A percentile compares a stretch with the other conserved stretches of the same genome.
Conservation (phyloP, 129 eudicot genomes). For the Logfia minima region DNA sequence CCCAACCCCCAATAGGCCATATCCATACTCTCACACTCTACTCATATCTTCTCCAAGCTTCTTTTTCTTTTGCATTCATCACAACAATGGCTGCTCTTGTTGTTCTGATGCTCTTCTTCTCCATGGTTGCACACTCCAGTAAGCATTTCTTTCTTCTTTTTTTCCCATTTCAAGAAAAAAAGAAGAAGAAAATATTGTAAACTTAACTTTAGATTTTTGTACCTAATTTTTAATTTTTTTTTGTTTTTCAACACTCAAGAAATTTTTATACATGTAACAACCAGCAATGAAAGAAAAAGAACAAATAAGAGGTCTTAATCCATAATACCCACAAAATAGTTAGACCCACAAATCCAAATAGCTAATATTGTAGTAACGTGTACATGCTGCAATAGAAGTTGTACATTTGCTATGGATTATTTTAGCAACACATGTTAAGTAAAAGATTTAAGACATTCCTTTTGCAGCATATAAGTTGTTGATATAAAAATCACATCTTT, state of each 20-base stretch:
- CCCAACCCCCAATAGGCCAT: background rate
- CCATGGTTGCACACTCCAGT: constrained; percentile 41
- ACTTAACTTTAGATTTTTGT: background rate
- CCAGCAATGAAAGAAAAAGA: background rate
- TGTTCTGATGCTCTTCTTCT: constrained; percentile 28
- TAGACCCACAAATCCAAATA: background rate
- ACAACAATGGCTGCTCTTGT: constrained; percentile 33
- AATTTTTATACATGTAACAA: constrained; percentile 16
- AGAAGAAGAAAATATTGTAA: background rate
- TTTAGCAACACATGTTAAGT: background rate
- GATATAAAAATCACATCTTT: background rate
- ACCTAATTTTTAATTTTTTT: background rate
- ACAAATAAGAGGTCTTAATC: constrained; percentile 29
- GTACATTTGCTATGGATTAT: background rate
- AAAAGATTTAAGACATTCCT: background rate
- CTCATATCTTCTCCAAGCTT: constrained; percentile 29
- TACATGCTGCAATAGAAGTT: too few relatives aligned
- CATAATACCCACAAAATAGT: constrained; percentile 5
- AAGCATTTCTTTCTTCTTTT: constrained; percentile 29
- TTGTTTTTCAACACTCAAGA: background rate
- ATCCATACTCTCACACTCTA: constrained; percentile 15
- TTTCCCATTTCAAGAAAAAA: background rate
- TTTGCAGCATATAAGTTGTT: background rate
- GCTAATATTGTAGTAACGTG: too few relatives aligned
- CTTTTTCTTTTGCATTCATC: constrained; percentile 24